These are phyloP conservation scores for Emergomyces pasteurianus DNA, from an alignment of 2,329 filamentous ascomycete species.

Conservation along the genomic window DNA sequence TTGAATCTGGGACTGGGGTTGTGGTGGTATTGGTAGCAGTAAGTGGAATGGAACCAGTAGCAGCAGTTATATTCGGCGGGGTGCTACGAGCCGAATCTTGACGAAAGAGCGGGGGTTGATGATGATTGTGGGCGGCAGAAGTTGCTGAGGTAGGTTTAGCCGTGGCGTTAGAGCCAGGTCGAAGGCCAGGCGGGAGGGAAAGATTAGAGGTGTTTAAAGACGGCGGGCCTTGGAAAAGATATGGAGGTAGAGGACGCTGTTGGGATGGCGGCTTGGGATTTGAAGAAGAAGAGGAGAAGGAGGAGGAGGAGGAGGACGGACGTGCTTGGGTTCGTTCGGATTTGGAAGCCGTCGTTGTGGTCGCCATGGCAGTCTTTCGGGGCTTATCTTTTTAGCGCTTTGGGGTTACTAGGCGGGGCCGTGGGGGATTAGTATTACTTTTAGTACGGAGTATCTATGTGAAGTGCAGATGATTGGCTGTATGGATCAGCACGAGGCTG, in stretches of 20 bases:
- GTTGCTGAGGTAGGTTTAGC: neutral
- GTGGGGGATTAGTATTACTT: neutral
- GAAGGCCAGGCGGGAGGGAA: constrained; percentile 43
- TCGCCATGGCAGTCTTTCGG: neutral
- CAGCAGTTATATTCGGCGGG: neutral
- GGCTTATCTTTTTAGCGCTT: neutral
- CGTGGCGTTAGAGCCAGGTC: constrained; percentile 19
- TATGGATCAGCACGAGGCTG: neutral
- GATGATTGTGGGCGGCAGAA: neutral
- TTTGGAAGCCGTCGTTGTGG: neutral
- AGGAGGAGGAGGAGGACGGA: neutral
- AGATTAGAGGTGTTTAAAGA: constrained; percentile 64
- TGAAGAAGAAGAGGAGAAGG: neutral
- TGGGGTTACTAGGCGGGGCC: neutral
- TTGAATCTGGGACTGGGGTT: neutral
- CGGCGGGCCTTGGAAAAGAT: constrained; percentile 68
- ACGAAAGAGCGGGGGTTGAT: neutral
- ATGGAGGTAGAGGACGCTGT: constrained; percentile 56
- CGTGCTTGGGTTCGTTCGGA: neutral
- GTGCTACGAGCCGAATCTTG: constrained; percentile 1
- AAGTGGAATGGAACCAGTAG: neutral
- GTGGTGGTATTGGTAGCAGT: neutral
- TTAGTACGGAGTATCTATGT: neutral
- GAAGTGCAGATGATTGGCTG: neutral
- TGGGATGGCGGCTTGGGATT: neutral